Conservation (phyloP, 1,284 basidiomycete genomes). For the Sporisorium scitamineum region DNA sequence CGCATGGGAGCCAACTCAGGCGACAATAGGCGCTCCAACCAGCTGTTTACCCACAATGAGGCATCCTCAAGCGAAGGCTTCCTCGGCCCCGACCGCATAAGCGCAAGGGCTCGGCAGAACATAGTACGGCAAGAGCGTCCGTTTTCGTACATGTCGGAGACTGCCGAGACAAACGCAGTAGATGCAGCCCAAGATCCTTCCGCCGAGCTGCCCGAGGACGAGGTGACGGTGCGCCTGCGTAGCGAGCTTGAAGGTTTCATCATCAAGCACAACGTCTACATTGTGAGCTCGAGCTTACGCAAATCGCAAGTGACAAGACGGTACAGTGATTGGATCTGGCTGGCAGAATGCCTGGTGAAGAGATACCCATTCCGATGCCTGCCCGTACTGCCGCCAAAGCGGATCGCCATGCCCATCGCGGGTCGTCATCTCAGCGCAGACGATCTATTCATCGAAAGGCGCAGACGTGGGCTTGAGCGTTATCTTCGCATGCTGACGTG, state of each 20-base stretch:
- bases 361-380: constrained; percentile 58
- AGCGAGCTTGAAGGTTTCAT: constrained; percentile 50
- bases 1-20: background rate
- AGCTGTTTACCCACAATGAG: constrained; percentile 24
- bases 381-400: constrained; percentile 52
- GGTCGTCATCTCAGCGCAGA: constrained; percentile 46
- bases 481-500: constrained; percentile 41
- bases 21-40: constrained; percentile 7
- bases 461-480: constrained; percentile 46
- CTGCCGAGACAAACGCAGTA: constrained; percentile 36
- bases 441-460: constrained; percentile 48
- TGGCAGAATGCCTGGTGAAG: constrained; percentile 50
- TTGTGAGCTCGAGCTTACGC: constrained; percentile 42
- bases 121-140: constrained; percentile 31
- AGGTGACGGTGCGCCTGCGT: constrained; percentile 42
- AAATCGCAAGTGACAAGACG: constrained; percentile 42
- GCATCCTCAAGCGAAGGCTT: constrained; percentile 5
- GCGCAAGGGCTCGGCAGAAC: constrained; percentile 12
- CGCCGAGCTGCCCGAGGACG: constrained; percentile 38
- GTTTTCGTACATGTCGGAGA: constrained; percentile 49
- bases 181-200: constrained; percentile 38
- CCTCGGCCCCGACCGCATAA: background rate
- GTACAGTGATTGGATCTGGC: constrained; percentile 60
- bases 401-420: constrained; percentile 47
- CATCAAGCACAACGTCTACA: constrained; percentile 55